Conservation (phyloP, 768 basidiomycete species). For the Amanita phalloides region DNA sequence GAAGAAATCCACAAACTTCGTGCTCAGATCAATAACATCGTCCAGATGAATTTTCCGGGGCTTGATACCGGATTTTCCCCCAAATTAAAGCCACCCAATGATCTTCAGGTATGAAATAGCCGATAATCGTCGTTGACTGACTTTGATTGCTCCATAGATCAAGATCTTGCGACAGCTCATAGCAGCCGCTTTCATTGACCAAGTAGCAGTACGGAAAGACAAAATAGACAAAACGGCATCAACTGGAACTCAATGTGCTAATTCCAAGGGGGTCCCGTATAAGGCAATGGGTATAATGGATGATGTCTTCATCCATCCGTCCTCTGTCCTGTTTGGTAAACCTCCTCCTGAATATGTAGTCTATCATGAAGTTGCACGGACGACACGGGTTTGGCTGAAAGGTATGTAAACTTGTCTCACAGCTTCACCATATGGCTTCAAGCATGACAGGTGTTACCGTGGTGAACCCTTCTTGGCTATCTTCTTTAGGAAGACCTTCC, state of each 20-base stretch:
- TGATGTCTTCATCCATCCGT: constrained; percentile 89
- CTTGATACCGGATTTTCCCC: constrained; percentile 47
- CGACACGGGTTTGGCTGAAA: constrained; percentile 70
- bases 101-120: constrained; percentile 49
- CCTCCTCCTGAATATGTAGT: constrained; percentile 82
- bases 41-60: constrained; percentile 65
- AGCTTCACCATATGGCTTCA: not conserved
- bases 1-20: constrained; percentile 97
- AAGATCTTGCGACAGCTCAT: constrained; percentile 86
- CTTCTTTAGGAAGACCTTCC: constrained; percentile 63
- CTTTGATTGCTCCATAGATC: constrained; percentile 36
- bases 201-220: constrained; percentile 88
- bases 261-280: constrained; percentile 75
- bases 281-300: constrained; percentile 68
- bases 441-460: constrained; percentile 56
- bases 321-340: constrained; percentile 59
- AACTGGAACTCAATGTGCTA: constrained; percentile 59
- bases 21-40: constrained; percentile 79
- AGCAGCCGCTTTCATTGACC: constrained; percentile 88
- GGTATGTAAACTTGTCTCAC: constrained; percentile 30
- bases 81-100: constrained; percentile 66
- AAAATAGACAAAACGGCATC: constrained; percentile 47
- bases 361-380: constrained; percentile 74
- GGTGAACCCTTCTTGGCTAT: constrained; percentile 83
- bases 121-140: not conserved